These are phyloP conservation scores for Oryza glumipatula DNA, from an alignment of 176 grass and related monocot species.

Conservation along the genomic window DNA sequence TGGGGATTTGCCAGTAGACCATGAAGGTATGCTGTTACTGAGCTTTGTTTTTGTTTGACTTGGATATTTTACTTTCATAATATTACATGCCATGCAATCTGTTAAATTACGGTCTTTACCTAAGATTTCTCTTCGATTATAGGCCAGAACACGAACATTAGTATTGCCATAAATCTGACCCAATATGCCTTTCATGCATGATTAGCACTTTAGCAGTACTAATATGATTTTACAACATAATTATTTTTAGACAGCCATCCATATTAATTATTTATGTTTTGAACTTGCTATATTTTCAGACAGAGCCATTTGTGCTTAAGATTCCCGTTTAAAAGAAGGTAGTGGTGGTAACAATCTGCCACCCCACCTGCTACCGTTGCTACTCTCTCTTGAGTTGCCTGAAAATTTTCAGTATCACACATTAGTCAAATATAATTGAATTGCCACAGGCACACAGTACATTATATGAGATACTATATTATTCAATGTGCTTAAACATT, in stretches of 20 bases:
- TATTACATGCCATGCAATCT: constrained; percentile 2
- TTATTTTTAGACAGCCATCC: not conserved
- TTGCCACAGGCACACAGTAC: no score
- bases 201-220: not conserved
- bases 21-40: constrained; percentile 70
- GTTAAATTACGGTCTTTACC: not conserved
- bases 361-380: no score
- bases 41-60: constrained; percentile 7
- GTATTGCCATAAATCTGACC: not conserved
- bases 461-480: no score
- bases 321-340: no score
- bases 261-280: not conserved
- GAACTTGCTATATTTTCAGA: not conserved
- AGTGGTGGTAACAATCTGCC: no score
- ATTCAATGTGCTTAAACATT: no score
- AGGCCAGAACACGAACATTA: not conserved
- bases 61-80: not conserved
- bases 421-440: no score
- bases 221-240: not conserved
- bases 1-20: constrained; percentile 87
- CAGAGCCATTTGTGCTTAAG: not conserved
- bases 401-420: no score
- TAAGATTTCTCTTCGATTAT: not conserved
- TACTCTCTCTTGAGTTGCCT: no score
- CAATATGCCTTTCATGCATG: no score